Evolutionary conservation across 306 rosid genomes (phyloP), one percentile per base, ranked within the genome.

Genomic region (Prunus campanulata): DNA sequence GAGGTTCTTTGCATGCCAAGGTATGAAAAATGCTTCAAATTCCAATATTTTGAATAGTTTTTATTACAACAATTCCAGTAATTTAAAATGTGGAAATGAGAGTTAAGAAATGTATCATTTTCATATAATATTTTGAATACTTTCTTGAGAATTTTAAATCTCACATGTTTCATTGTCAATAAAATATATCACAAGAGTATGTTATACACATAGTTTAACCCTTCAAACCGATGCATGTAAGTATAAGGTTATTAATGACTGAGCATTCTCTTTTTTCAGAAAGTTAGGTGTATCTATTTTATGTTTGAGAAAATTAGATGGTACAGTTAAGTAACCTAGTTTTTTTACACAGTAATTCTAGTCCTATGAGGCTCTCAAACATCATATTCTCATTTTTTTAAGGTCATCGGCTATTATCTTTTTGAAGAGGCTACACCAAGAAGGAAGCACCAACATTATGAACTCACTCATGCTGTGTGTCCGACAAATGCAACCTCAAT

Each of bases 1-100:
- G 94, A 91, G 85, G 78, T 85, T 78, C 94, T 91, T 68, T 83
- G 90, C 79, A 81, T 85, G 77, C 97, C 97, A 47, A 68, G 94
- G 97, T 91, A 86, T 59, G 77, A 76, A 76, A 68, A 25, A 67
- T 25, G 39, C 69, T 39, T 49, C 78, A 22, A 60, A 30, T 71
- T 54, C 18, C 49, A 5, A 32, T 12, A 7, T 49, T 14, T 25
- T 48, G 44, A 47, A 25, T n/a, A 32, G 27, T 15, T 71, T 6
- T 32, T 52, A 32, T 52, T 12, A 71, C 13, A 60, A 60, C 4
- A 24, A 60, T 24, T 60, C 65, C 24, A 24, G 65, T 60, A 8
- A 24, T 59, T 59, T 24, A 11, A 20, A 59, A 25, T 8, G 24
- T 22, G 32, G 2, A 12, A 59, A 55, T 55, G 24, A n/a, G 32